phyloP scores from a whole-genome alignment of 176 grass and related monocot species.

The Cocos nucifera region DNA sequence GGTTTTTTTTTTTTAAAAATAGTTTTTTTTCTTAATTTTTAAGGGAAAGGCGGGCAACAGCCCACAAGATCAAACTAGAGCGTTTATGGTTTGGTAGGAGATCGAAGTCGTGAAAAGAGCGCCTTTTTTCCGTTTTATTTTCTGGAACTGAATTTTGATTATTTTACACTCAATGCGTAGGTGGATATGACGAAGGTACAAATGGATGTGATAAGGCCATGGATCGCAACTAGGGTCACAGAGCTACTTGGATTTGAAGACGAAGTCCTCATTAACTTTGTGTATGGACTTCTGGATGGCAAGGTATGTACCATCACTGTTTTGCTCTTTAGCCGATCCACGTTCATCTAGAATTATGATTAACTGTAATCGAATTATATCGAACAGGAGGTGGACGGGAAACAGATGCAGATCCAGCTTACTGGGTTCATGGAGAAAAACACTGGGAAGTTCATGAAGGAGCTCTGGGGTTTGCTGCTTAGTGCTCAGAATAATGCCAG shows the following conservation, averaged over 20 bases:
- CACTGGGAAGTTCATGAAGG: conserved; percentile 89
- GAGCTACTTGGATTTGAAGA: conserved; percentile 98
- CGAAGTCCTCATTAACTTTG: conserved; percentile 95
- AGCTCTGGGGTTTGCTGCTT: conserved; percentile 76
- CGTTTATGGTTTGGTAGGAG: too few species aligned
- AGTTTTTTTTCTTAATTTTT: neutral
- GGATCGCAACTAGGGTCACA: conserved; percentile 81
- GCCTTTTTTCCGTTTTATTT: too few species aligned
- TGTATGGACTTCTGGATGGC: conserved; percentile 74
- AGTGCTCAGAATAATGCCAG: conserved; percentile 88
- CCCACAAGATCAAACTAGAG: too few species aligned
- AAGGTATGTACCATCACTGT: conserved; percentile 29
- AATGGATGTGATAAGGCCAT: conserved; percentile 96
- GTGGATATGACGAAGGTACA: conserved; percentile 91
- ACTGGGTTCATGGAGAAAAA: conserved; percentile 99
- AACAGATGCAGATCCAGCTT: conserved; percentile 89
- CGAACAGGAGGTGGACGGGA: conserved; percentile 66
- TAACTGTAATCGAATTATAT: neutral
- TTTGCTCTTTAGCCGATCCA: too few species aligned
- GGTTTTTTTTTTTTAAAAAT: neutral
- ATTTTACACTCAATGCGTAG: conserved; percentile 11
- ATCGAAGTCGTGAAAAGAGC: too few species aligned
- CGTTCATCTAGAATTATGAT: too few species aligned
- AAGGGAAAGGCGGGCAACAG: too few species aligned
- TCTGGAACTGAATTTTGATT: too few species aligned